Evolutionary conservation across 768 basidiomycete species (phyloP), one percentile per base, ranked within the genome.

Genomic region (Boletus pseudopeckii): DNA sequence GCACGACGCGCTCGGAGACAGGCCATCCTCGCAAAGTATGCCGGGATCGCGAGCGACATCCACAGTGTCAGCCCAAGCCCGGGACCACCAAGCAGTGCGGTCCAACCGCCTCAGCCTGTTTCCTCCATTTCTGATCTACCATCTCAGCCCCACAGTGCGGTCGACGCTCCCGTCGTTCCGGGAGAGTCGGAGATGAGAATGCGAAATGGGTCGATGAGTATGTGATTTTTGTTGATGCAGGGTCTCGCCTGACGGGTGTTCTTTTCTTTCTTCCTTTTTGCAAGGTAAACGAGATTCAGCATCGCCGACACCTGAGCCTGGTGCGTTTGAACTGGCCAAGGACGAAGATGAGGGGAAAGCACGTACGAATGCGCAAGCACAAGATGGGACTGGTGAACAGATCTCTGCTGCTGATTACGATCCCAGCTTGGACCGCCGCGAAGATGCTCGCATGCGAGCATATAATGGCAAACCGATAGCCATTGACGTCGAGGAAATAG

Each of bases 361-460:
- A 17, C 74, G 80, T 34, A 75, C 74, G 8, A 77, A 78, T 50
- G 74, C 72, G 15, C 76, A 74, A 57, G 70, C 69, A 32, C 75
- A 77, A 57, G 76, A 79, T 45, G 75, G 71, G 36, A 74, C 72
- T 50, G 69, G 76, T 68, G 84, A 88, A 60, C 89, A 92, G 64
- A 77, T 97, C 41, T 89, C 85, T 30, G 95, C 95, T 20, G 95
- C 93, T 42, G 95, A 98, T 71, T 97, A 97, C 71, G 90, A 98
- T 67, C 85, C 88, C 33, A 84, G 80, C 60, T 66, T 87, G 60
- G 96, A 98, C 73, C 80, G 88, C 22, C 80, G 86, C 22, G 90
- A 91, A 65, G 92, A 95, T 57, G 90, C 92, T 56, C 84, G 84
- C 54, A 83, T 83, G 58, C 81, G 87, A 18, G 79, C 84, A 32